Conservation (phyloP, 495 filamentous ascomycete genomes). For the Aspergillus leporis region DNA sequence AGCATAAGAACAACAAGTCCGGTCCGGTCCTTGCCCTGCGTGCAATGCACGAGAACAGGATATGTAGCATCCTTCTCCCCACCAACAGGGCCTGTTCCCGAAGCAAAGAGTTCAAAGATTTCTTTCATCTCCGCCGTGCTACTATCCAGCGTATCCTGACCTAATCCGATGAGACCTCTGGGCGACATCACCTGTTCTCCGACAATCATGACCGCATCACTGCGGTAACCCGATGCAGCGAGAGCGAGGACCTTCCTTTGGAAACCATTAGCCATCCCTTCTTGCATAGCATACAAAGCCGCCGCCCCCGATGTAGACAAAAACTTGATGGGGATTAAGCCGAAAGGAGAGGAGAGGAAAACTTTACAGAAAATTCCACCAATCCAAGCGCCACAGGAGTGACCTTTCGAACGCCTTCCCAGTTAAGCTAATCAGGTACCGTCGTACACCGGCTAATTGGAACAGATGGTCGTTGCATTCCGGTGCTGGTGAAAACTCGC, state of each 20-base stretch:
- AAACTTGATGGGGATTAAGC: no score
- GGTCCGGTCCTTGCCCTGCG: constrained; percentile 86
- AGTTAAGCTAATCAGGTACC: constrained; percentile 67
- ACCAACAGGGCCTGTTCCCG: neutral
- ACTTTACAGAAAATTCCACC: constrained; percentile 59
- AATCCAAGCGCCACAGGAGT: constrained; percentile 69
- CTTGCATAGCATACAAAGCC: neutral
- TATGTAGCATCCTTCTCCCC: constrained; percentile 35
- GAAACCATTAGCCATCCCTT: neutral
- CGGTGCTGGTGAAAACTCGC: constrained; percentile 23
- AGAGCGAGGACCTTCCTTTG: constrained; percentile 58
- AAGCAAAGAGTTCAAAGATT: constrained; percentile 40
- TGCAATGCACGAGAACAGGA: constrained; percentile 75
- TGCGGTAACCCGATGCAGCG: constrained; percentile 63
- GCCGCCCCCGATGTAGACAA: no score
- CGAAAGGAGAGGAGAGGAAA: neutral
- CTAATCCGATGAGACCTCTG: constrained; percentile 66
- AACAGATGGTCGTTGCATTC: constrained; percentile 48
- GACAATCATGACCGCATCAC: constrained; percentile 66
- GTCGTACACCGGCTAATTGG: constrained; percentile 60
- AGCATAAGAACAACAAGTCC: constrained; percentile 68
- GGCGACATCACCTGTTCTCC: constrained; percentile 67
- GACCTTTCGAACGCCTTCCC: constrained; percentile 67
- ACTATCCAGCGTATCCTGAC: constrained; percentile 62
- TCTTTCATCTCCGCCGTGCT: constrained; percentile 62